Base-by-base conservation (phyloP, 78 protist species). In the Dictyostelium capitatum region DNA sequence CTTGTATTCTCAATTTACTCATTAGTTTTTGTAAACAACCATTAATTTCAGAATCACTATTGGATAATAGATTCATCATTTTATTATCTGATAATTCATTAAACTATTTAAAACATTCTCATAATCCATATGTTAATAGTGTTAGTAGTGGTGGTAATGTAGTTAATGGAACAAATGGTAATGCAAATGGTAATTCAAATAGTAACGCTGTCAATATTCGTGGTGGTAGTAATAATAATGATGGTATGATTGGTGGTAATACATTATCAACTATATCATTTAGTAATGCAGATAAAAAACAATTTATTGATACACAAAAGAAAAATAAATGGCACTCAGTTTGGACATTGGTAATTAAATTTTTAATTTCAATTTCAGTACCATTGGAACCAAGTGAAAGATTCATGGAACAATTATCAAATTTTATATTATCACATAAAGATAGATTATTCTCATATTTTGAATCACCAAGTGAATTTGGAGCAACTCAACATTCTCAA, bases 281-380 rank as follows among this genome's bases (percentile, higher is more conserved):
- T 37, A 37, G 6, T 62, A 19, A 62, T 62, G 1, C n/a, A 0
- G 5, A n/a, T 57, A 20, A n/a, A 4, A 14, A 48, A 43, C 89
- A 46, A 82, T 57, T 28, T 37, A 37, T 2, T 9, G 12, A 37
- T 56, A n/a, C n/a, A n/a, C 54, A 69, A 41, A 41, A 43, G 15
- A 85, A 62, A 69, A 85, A 85, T 56, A 54, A 20, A 47, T 85
- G 92, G 92, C 54, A 85, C 15, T 14, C n/a, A 28, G 41, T 85
- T 19, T 85, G 92, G 92, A 28, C 59, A 4, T 57, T 54, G 11
- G 47, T 51, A 12, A 30, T 85, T n/a, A 72, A 25, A 50, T 56
- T 85, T 64, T 32, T 75, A n/a, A 74, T 75, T 9, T 28, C 77
- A 11, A 48, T 85, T 20, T n/a, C 92, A 37, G 19, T 46, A 30